Base-by-base conservation (phyloP, 1,284 basidiomycete species). In the Ceratobasidium sp. region DNA sequence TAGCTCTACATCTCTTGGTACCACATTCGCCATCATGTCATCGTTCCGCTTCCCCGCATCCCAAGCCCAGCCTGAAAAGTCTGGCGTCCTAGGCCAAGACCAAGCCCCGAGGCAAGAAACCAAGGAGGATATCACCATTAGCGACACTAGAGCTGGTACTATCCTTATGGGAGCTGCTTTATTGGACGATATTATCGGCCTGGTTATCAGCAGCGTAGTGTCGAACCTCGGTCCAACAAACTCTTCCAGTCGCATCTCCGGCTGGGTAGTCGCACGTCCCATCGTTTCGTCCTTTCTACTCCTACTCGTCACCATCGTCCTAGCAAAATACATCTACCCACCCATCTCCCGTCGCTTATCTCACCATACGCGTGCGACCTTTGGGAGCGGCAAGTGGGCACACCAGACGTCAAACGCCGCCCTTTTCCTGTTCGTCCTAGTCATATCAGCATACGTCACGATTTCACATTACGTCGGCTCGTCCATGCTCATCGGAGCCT, bases 141-240 rank as follows among this genome's bases (percentile, higher is more conserved):
- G 55, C n/a, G 79, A 82, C 35, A 85, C 85, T 0, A 79, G 83
- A 26, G 80, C 87, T 0, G 86, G 85, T 2, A 85, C 84, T 0
- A 82, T 86, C 1, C 80, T 88, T 16, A 80, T 86, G 23, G 83
- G 82, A 43, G 86, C 86, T 0, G 87, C 87, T 0, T 80, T 88
- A 21, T 81, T 87, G 62, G 87, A 88, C 78, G 87, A 88, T 76
- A 82, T 88, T 9, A 78, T 87, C 8, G 87, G 85, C 0, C 83
- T 88, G 23, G 83, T 88, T 52, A 81, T 89, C 38, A 81, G 83
- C 9, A 82, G 84, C 28, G 81, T 88, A 28, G 80, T 87, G 26
- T 78, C 80, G 4, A 79, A 81, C 0, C 78, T 87, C 0, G 82
- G 79, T 6, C 63, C 77, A 8, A 74, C 70, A 9, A 63, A 62